These are phyloP conservation scores for Quercus rubra DNA, from an alignment of 306 rosid genomes.

Conservation along the genomic window DNA sequence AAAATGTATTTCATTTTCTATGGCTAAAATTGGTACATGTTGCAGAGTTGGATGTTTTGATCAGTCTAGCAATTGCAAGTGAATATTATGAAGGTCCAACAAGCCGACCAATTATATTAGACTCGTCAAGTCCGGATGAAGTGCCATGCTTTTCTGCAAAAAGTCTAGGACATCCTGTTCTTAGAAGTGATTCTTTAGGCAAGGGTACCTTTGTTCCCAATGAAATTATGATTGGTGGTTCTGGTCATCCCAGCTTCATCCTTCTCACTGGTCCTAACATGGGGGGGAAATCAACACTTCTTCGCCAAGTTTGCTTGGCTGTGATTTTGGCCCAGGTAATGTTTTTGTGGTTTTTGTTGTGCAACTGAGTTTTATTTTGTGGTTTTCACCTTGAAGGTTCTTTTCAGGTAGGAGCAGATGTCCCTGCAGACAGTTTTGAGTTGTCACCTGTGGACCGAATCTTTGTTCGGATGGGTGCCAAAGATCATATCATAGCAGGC, in stretches of 20 bases:
- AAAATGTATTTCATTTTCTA: slow-evolving; percentile 5
- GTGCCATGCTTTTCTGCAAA: slow-evolving; percentile 65
- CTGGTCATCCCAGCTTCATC: slow-evolving; percentile 60
- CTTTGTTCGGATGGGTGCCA: slow-evolving; percentile 96
- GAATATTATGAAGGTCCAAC: slow-evolving; percentile 82
- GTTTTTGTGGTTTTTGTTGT: slow-evolving; percentile 15
- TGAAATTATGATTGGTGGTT: slow-evolving; percentile 72
- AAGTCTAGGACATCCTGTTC: slow-evolving; percentile 86
- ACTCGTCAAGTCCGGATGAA: slow-evolving; percentile 41
- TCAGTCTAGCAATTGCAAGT: slow-evolving; percentile 79
- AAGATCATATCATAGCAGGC: slow-evolving; percentile 95
- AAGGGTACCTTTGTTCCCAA: slow-evolving; percentile 83
- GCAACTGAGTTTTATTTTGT: background rate
- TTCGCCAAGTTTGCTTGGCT: slow-evolving; percentile 97
- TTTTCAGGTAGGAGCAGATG: slow-evolving; percentile 89
- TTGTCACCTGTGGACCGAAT: slow-evolving; percentile 83
- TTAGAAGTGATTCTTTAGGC: slow-evolving; percentile 81
- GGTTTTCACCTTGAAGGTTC: slow-evolving; percentile 18
- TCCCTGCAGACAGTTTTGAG: slow-evolving; percentile 87
- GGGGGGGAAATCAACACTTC: slow-evolving; percentile 99
- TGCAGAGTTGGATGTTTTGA: slow-evolving; percentile 93
- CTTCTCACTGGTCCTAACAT: slow-evolving; percentile 97
- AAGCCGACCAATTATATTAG: slow-evolving; percentile 62
- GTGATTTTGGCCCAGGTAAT: slow-evolving; percentile 88
- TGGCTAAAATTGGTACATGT: slow-evolving; percentile 37